Conservation (phyloP, 2,329 filamentous ascomycete species). For the Rasamsonia emersonii region DNA sequence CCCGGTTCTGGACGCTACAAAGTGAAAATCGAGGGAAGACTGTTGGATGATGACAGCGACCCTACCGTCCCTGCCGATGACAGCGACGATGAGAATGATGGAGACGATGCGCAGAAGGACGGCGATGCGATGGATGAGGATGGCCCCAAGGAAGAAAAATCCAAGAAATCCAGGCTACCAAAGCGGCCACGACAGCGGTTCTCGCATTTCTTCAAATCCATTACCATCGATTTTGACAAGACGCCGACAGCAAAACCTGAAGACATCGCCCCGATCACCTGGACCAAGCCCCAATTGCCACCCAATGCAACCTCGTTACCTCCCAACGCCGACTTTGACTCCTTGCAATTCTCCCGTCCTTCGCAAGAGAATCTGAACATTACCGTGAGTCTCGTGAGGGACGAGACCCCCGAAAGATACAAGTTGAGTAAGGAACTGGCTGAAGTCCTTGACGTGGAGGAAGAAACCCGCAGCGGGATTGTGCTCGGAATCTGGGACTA, state of each 20-base stretch:
- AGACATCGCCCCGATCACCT: constrained; percentile 55
- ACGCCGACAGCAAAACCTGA: constrained; percentile 29
- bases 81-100: constrained; percentile 37
- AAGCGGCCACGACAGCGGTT: constrained; percentile 33
- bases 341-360: constrained; percentile 81
- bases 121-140: constrained; percentile 56
- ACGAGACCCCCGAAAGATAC: constrained; percentile 80
- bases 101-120: constrained; percentile 26
- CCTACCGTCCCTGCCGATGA: constrained; percentile 43
- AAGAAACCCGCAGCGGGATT: constrained; percentile 79
- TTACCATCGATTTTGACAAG: constrained; percentile 45
- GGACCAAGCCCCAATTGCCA: constrained; percentile 66
- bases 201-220: constrained; percentile 44
- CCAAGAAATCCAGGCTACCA: constrained; percentile 17
- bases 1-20: constrained; percentile 50
- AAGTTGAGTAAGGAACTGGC: constrained; percentile 69
- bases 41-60: constrained; percentile 63
- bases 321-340: constrained; percentile 72
- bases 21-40: constrained; percentile 82
- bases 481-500: constrained; percentile 96
- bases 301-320: constrained; percentile 45
- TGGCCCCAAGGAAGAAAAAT: constrained; percentile 24
- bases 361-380: constrained; percentile 90
- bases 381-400: constrained; percentile 73
- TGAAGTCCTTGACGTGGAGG: constrained; percentile 74